phyloP scores from a whole-genome alignment of 305 asterid genomes.

The Fraxinus greggii region DNA sequence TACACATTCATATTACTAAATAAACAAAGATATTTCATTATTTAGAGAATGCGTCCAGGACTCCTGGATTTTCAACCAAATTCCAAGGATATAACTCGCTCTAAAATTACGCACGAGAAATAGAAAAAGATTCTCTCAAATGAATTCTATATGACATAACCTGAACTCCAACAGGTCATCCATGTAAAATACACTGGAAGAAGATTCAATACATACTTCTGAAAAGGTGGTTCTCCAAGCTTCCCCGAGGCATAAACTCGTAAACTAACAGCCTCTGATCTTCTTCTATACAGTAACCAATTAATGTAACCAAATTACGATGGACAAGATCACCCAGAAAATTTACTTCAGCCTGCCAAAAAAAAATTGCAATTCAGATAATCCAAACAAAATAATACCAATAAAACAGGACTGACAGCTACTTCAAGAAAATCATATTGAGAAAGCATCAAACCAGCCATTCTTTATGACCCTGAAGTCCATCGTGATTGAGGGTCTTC shows the following conservation, averaged over 20 bases:
- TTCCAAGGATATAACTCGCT: not conserved
- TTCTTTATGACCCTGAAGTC: conserved; percentile 98
- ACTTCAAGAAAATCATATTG: conserved; percentile 5
- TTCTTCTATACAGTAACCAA: conserved; percentile 96
- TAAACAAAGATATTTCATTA: not conserved
- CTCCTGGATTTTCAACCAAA: not conserved
- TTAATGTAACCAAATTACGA: conserved; percentile 80
- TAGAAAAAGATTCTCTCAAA: not conserved
- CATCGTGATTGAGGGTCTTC: conserved; percentile 91
- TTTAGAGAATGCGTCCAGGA: not conserved
- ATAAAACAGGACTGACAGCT: conserved; percentile 7
- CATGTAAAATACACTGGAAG: conserved; percentile 2
- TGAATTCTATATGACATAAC: not conserved
- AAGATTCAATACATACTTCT: conserved; percentile 58
- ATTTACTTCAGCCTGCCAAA: conserved; percentile 91
- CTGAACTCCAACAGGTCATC: not conserved
- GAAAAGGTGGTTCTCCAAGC: conserved; percentile 94
- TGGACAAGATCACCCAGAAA: conserved; percentile 89
- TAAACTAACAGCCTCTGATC: conserved; percentile 88
- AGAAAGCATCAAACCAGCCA: conserved; percentile 75
- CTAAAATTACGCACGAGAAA: not conserved
- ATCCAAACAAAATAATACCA: conserved; percentile 7
- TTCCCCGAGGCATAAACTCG: conserved; percentile 98
- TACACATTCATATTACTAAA: not conserved
- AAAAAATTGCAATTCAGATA: conserved; percentile 14